These are phyloP conservation scores for Venturia pyrina DNA, from an alignment of 2,329 filamentous ascomycete genomes.

Conservation along the genomic window DNA sequence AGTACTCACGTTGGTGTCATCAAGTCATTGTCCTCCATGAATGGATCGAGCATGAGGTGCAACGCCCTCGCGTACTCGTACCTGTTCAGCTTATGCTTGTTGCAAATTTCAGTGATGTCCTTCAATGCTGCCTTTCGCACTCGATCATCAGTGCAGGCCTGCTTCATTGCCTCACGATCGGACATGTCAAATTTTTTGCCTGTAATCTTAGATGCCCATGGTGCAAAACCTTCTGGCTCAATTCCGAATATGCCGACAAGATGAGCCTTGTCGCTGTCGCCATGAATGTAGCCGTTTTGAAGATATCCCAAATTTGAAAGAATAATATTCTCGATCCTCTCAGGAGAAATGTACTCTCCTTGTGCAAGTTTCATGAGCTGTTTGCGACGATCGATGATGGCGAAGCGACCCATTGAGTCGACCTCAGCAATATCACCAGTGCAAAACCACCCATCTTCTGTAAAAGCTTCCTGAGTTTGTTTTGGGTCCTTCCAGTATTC, in stretches of 20 bases:
- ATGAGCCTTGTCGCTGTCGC: conserved; percentile 70
- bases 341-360: conserved; percentile 95
- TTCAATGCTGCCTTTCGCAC: conserved; percentile 67
- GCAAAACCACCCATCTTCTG: conserved; percentile 91
- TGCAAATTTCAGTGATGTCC: conserved; percentile 68
- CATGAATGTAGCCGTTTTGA: conserved; percentile 78
- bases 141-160: conserved; percentile 56
- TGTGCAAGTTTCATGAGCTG: conserved; percentile 98
- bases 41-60: conserved; percentile 74
- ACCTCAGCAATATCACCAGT: conserved; percentile 86
- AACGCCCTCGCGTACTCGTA: conserved; percentile 75
- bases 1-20: conserved; percentile 71
- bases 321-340: conserved; percentile 93
- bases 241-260: conserved; percentile 84
- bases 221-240: conserved; percentile 72
- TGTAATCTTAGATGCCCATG: conserved; percentile 68
- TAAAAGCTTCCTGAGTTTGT: conserved; percentile 74
- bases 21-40: conserved; percentile 85
- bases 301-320: conserved; percentile 71
- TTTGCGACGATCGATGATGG: conserved; percentile 93
- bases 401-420: conserved; percentile 76
- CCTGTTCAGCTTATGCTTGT: conserved; percentile 79
- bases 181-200: conserved; percentile 53
- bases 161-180: conserved; percentile 58
- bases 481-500: conserved; percentile 87